Evolutionary conservation across 768 basidiomycete species (phyloP).

Genomic region (Macrolepiota dolichaula): DNA sequence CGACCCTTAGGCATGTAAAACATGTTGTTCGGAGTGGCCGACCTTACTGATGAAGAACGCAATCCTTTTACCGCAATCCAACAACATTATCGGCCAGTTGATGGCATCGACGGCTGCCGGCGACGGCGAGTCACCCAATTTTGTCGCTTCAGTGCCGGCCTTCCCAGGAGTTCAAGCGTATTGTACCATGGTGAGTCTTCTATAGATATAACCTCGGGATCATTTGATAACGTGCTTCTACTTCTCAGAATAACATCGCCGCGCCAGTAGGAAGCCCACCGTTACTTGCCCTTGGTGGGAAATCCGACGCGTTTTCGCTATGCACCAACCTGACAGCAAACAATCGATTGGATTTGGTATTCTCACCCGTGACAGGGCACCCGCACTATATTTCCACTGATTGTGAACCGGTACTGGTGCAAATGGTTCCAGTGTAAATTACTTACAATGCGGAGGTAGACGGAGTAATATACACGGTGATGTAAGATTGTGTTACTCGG

Average conservation of each 20-base stretch:
- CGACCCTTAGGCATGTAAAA: slow-evolving; percentile 30
- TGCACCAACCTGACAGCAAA: slow-evolving; percentile 40
- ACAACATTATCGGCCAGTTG: slow-evolving; percentile 31
- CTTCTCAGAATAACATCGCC: slow-evolving; percentile 21
- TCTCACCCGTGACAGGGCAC: slow-evolving; percentile 39
- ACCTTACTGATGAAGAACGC: slow-evolving; percentile 34
- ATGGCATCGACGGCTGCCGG: slow-evolving; percentile 34
- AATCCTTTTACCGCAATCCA: slow-evolving; percentile 36
- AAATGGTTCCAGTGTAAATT: slow-evolving; percentile 23
- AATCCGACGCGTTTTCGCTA: slow-evolving; percentile 37
- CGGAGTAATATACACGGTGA: slow-evolving; percentile 2
- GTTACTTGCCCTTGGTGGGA: slow-evolving; percentile 35
- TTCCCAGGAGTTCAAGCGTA: slow-evolving; percentile 40
- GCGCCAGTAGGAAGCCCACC: slow-evolving; percentile 25
- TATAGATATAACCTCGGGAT: background rate
- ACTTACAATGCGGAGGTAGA: slow-evolving; percentile 4
- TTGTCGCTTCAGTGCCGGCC: slow-evolving; percentile 40
- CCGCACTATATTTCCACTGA: slow-evolving; percentile 34
- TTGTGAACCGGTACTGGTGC: slow-evolving; percentile 36
- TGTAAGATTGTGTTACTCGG: background rate
- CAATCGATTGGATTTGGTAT: slow-evolving; percentile 38
- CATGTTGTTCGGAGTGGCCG: slow-evolving; percentile 43
- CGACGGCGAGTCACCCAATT: slow-evolving; percentile 40
- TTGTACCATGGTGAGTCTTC: slow-evolving; percentile 32
- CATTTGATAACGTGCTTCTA: background rate